These are phyloP conservation scores for Epipyxis sp. DNA, from an alignment of 108 stramenopile genomes.

Conservation along the genomic window DNA sequence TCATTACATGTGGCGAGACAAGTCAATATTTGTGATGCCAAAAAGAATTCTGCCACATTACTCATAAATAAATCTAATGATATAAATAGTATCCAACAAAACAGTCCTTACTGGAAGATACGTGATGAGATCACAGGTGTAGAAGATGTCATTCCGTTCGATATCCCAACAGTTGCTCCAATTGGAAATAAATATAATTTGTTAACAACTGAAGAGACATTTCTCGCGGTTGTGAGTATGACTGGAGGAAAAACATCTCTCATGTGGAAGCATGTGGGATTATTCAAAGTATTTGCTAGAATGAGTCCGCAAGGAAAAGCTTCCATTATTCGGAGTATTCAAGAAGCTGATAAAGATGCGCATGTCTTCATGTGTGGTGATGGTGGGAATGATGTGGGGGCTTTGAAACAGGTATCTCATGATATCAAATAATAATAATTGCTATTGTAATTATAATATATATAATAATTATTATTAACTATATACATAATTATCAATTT, in stretches of 20 bases:
- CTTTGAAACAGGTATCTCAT: constrained; percentile 81
- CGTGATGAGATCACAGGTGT: background rate
- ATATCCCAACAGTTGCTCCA: background rate
- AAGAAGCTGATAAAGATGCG: constrained; percentile 63
- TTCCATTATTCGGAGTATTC: constrained; percentile 78
- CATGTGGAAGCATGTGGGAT: background rate
- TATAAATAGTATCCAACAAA: background rate
- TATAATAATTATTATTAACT: too few species aligned
- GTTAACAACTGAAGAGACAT: constrained; percentile 27
- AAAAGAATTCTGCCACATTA: background rate
- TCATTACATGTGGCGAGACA: constrained; percentile 91
- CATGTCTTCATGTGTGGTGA: constrained; percentile 93
- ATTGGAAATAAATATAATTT: constrained; percentile 24
- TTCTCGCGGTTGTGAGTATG: constrained; percentile 1
- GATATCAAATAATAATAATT: background rate
- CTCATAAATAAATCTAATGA: background rate
- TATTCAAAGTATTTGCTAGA: constrained; percentile 73
- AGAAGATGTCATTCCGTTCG: background rate
- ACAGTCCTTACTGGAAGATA: background rate
- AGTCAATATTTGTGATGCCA: constrained; percentile 58
- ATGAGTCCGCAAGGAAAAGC: constrained; percentile 96
- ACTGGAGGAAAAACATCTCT: constrained; percentile 12
- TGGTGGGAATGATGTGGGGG: constrained; percentile 93
- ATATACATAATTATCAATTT: too few species aligned
- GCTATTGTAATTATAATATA: background rate